Evolutionary conservation across 2,329 filamentous ascomycete genomes (phyloP).

Genomic region (Chaetomiaceae sp.): DNA sequence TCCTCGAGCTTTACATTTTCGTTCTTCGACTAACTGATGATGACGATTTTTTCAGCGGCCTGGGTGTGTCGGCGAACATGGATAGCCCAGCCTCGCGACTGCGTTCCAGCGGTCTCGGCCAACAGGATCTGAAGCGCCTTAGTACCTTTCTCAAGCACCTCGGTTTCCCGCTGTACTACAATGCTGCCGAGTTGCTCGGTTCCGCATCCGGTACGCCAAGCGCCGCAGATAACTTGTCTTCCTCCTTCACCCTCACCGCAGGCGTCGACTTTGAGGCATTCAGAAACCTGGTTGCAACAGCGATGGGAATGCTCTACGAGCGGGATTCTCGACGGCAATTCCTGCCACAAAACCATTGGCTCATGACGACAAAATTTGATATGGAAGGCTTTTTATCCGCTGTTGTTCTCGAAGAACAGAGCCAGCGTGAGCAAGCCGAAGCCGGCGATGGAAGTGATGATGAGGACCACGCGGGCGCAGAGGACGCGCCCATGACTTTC

Average conservation of each 20-base stretch:
- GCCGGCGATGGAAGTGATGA: conserved; percentile 50
- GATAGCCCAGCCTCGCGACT: conserved; percentile 44
- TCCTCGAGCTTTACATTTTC: conserved; percentile 92
- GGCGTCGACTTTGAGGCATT: conserved; percentile 76
- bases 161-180: conserved; percentile 83
- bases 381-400: conserved; percentile 83
- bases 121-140: conserved; percentile 67
- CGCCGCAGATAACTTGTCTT: conserved; percentile 2
- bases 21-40: conserved; percentile 91
- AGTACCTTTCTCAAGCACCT: conserved; percentile 86
- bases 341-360: conserved; percentile 79
- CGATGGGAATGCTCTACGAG: conserved; percentile 86
- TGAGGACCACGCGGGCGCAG: conserved; percentile 34
- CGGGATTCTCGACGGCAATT: conserved; percentile 86
- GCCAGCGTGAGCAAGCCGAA: conserved; percentile 63
- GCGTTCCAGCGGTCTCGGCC: conserved; percentile 62
- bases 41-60: conserved; percentile 79
- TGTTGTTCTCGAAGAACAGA: conserved; percentile 83
- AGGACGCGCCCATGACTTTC: conserved; percentile 26
- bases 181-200: conserved; percentile 58
- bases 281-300: conserved; percentile 71
- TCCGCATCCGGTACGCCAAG: neutral
- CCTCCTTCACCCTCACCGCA: conserved; percentile 45
- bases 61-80: conserved; percentile 38
- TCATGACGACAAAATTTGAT: conserved; percentile 85